These are phyloP conservation scores for Ogataea pini DNA, from an alignment of 805 yeast genomes.

Conservation along the genomic window DNA sequence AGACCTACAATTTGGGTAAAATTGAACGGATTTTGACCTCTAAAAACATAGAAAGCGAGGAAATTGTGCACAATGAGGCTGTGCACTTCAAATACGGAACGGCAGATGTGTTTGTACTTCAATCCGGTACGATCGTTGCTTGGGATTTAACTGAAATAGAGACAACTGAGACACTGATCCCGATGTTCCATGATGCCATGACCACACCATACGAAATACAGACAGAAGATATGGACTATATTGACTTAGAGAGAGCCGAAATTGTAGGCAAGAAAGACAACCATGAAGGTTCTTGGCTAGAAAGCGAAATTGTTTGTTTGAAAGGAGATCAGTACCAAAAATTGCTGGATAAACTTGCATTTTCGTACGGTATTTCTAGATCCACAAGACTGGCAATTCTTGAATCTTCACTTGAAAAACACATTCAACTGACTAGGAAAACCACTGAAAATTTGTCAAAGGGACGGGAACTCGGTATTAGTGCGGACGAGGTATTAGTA, in stretches of 20 bases:
- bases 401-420: conserved; percentile 70
- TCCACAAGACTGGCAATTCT: conserved; percentile 83
- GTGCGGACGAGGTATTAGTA: conserved; percentile 61
- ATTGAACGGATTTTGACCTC: conserved; percentile 42
- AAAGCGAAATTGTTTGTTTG: conserved; percentile 73
- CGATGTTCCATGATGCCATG: conserved; percentile 52
- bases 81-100: conserved; percentile 48
- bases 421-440: conserved; percentile 59
- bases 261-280: conserved; percentile 37
- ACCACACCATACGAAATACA: conserved; percentile 54
- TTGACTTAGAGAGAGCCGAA: conserved; percentile 29
- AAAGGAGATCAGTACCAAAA: conserved; percentile 51
- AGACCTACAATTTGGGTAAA: conserved; percentile 58
- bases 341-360: conserved; percentile 79
- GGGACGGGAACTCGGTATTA: conserved; percentile 55
- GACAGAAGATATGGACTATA: conserved; percentile 84
- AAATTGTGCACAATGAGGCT: conserved; percentile 54
- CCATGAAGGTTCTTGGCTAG: conserved; percentile 34
- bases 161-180: conserved; percentile 48
- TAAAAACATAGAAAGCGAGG: conserved; percentile 37
- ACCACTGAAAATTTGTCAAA: conserved; percentile 66
- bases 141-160: conserved; percentile 74
- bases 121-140: conserved; percentile 78
- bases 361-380: conserved; percentile 83
- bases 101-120: conserved; percentile 63